Base-by-base conservation (phyloP, 2,329 filamentous ascomycete genomes). In the Diaporthe amygdali region DNA sequence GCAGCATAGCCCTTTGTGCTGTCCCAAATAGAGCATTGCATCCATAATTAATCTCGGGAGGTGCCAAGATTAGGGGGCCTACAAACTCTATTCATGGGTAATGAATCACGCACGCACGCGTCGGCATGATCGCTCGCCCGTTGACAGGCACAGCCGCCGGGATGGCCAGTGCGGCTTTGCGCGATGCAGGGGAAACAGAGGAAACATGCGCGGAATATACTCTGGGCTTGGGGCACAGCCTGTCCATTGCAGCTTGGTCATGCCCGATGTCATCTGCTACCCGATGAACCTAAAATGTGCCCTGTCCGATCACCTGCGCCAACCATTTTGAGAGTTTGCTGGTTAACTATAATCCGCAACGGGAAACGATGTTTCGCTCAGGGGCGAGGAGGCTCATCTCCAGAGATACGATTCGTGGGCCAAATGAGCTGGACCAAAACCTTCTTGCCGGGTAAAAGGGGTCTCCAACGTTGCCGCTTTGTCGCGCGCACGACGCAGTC, bases 21-120 rank as follows among this genome's bases (percentile, higher is more conserved):
- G 56, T 63, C 41, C 39, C 41, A 63, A 63, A 46, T 63, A 47
- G 44, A 63, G 56, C 56, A 47, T 34, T n/a, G 37, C 56, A 63
- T 63, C 41, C 56, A 63, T 63, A 47, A 47, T 47, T 63, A 47
- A 63, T 63, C 56, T 63, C 56, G 39, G 39, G 56, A 46, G 39
- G 14, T 9, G 56, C 56, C 56, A 63, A 47, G 39, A 22, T 41
- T 39, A 47, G 27, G 56, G 56, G 56, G 56, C 34, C 20, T 17
- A 32, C 41, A 41, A 63, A 63, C 56, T 27, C 32, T 63, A 61
- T 32, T 63, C 56, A 63, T 46, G 56, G 56, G 25, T 63, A 27
- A 47, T 63, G 56, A 63, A 63, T 63, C 56, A 63, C 56, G 56
- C 56, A 32, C 56, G 9, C 25, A 30, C 56, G 39, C 27, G 32